Conservation (phyloP, 2,329 filamentous ascomycete genomes). For the Colletotrichum tamarilloi region DNA sequence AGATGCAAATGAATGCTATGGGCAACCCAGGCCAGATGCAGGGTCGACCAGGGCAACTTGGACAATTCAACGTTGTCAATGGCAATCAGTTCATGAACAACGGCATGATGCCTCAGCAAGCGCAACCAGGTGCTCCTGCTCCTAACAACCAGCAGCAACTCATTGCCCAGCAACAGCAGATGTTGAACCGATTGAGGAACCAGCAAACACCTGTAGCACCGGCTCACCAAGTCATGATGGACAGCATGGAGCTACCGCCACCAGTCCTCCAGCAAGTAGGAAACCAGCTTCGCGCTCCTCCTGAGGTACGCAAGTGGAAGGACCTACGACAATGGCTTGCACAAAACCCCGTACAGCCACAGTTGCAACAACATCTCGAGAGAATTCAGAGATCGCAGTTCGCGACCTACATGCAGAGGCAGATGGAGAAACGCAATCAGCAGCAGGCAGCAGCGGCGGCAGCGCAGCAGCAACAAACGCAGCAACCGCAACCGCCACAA, state of each 20-base stretch:
- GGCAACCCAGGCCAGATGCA: slow-evolving; percentile 42
- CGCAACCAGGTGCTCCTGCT: slow-evolving; percentile 41
- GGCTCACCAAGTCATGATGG: slow-evolving; percentile 56
- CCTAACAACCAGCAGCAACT: slow-evolving; percentile 40
- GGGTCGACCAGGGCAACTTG: slow-evolving; percentile 47
- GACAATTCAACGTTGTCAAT: slow-evolving; percentile 44
- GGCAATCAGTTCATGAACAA: slow-evolving; percentile 39
- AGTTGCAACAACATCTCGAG: slow-evolving; percentile 46
- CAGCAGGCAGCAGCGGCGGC: slow-evolving; percentile 39
- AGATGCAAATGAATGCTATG: slow-evolving; percentile 47
- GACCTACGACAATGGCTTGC: slow-evolving; percentile 56
- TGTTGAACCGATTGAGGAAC: slow-evolving; percentile 39
- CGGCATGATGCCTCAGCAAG: slow-evolving; percentile 45
- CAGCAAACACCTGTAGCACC: slow-evolving; percentile 35
- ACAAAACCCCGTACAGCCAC: slow-evolving; percentile 48
- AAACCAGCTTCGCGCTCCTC: slow-evolving; percentile 44
- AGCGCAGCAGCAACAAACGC: slow-evolving; percentile 43
- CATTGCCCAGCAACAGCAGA: slow-evolving; percentile 43
- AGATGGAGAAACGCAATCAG: slow-evolving; percentile 35
- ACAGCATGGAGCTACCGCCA: slow-evolving; percentile 59
- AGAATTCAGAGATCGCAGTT: slow-evolving; percentile 54
- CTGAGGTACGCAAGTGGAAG: slow-evolving; percentile 61
- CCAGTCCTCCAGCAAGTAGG: slow-evolving; percentile 46
- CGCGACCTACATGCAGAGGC: slow-evolving; percentile 38
- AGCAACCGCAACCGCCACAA: slow-evolving; percentile 35